Percentiles rank a stretch among this genome's conserved stretches.
phyloP scores from a whole-genome alignment of 2,329 filamentous ascomycete genomes.

The Metarhizium robertsii region DNA sequence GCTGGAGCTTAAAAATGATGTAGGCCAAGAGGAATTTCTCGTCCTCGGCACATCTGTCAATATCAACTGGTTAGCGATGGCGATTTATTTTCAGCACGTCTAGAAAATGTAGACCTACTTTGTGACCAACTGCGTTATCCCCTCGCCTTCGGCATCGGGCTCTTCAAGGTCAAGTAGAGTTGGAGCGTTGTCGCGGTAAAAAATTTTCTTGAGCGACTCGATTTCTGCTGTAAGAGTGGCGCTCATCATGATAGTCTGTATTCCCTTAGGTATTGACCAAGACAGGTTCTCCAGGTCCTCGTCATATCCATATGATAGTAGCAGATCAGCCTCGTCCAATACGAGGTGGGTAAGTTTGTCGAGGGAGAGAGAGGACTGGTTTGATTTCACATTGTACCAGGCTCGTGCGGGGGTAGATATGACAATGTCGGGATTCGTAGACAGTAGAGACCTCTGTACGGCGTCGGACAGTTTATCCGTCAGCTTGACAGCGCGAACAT shows the following conservation, averaged over 20 bases:
- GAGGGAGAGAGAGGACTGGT: conserved; percentile 53
- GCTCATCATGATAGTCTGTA: conserved; percentile 89
- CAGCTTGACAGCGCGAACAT: conserved; percentile 74
- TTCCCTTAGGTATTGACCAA: conserved; percentile 67
- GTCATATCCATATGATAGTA: conserved; percentile 89
- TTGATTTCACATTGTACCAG: conserved; percentile 65
- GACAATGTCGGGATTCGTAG: conserved; percentile 79
- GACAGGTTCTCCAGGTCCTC: conserved; percentile 78
- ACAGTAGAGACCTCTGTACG: conserved; percentile 78
- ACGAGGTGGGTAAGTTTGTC: conserved; percentile 68
- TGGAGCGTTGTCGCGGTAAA: conserved; percentile 62
- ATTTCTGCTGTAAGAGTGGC: conserved; percentile 86
- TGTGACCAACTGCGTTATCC: conserved; percentile 79
- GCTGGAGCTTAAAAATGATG: conserved; percentile 87
- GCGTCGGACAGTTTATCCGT: conserved; percentile 84
- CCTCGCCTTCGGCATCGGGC: conserved; percentile 64
- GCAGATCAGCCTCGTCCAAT: conserved; percentile 88
- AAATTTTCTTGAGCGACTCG: conserved; percentile 73
- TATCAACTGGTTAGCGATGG: conserved; percentile 8
- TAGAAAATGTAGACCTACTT: conserved; percentile 38
- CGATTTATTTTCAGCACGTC: background rate
- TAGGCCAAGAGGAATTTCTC: conserved; percentile 93
- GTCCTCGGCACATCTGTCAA: conserved; percentile 71
- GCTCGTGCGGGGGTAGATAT: conserved; percentile 85
- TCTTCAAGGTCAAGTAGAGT: conserved; percentile 76